Conservation (phyloP, 768 basidiomycete genomes). For the Russula sp. region DNA sequence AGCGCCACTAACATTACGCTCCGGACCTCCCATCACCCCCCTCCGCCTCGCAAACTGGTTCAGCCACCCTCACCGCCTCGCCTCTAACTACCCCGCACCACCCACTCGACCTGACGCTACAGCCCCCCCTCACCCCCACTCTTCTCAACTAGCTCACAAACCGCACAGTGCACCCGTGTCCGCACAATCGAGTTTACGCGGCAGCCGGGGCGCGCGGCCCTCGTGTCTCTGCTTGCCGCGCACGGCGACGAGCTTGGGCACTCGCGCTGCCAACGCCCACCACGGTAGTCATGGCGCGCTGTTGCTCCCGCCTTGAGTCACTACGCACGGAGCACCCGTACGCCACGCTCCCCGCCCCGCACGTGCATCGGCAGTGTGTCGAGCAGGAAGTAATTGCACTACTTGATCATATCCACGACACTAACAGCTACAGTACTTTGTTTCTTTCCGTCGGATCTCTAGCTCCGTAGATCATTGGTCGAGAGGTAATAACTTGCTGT, state of each 20-base stretch:
- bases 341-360: slow-evolving; percentile 26
- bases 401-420: too few species aligned
- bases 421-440: too few species aligned
- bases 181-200: slow-evolving; percentile 52
- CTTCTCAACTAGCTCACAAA: slow-evolving; percentile 65
- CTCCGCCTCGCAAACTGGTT: slow-evolving; percentile 71
- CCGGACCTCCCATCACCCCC: slow-evolving; percentile 44
- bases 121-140: slow-evolving; percentile 50
- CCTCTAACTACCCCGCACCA: slow-evolving; percentile 22
- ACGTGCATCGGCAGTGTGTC: slow-evolving; percentile 36
- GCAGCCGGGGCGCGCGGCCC: slow-evolving; percentile 48
- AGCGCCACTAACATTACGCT: slow-evolving; percentile 46
- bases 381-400: too few species aligned
- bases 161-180: slow-evolving; percentile 32
- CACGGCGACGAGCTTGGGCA: slow-evolving; percentile 46
- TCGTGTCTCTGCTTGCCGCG: slow-evolving; percentile 48
- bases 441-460: too few species aligned
- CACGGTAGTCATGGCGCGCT: slow-evolving; percentile 31
- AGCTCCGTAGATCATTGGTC: too few species aligned
- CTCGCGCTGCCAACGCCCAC: slow-evolving; percentile 53
- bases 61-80: slow-evolving; percentile 31
- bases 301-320: slow-evolving; percentile 42
- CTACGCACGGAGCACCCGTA: slow-evolving; percentile 52
- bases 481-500: too few species aligned
- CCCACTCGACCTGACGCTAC: slow-evolving; percentile 44